Evolutionary conservation across 257 asterid species (phyloP).

Genomic region (Prunella vulgaris): DNA sequence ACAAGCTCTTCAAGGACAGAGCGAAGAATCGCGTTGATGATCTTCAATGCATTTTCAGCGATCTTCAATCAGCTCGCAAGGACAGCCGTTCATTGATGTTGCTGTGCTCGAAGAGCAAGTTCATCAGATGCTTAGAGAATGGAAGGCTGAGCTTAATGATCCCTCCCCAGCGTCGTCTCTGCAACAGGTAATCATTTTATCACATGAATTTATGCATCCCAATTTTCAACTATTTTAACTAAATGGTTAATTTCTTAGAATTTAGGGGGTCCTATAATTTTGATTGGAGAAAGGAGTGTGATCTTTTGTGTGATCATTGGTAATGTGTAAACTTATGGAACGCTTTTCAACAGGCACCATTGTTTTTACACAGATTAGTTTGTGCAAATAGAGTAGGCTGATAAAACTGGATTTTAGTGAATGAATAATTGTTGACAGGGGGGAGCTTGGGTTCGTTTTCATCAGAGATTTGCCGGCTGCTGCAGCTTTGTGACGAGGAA

Average conservation of each 20-base stretch:
- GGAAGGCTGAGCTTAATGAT: conserved; percentile 84
- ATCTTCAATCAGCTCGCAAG: conserved; percentile 79
- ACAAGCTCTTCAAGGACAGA: conserved; percentile 85
- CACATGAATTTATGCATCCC: no score
- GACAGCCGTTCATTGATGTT: conserved; percentile 72
- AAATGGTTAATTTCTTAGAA: no score
- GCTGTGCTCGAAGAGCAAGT: conserved; percentile 94
- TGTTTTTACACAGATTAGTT: background rate
- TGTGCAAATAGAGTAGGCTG: background rate
- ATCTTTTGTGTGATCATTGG: no score
- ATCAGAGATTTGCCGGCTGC: conserved; percentile 65
- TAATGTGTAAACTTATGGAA: no score
- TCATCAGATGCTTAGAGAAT: conserved; percentile 91
- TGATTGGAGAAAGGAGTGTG: no score
- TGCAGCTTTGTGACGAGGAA: conserved; percentile 85
- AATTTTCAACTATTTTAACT: no score
- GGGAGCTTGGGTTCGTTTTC: conserved; percentile 67
- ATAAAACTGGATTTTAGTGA: conserved; percentile 5
- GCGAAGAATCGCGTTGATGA: conserved; percentile 91
- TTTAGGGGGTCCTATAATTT: background rate
- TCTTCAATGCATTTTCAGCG: conserved; percentile 84
- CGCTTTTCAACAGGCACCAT: background rate
- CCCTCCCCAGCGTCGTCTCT: conserved; percentile 90
- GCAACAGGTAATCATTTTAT: conserved; percentile 52
- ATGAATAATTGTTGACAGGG: conserved; percentile 43